Percentiles rank a stretch among this genome's conserved stretches.
These are phyloP conservation scores for Urochloa ruziziensis DNA, from an alignment of 176 grass and related monocot species.

Conservation along the genomic window DNA sequence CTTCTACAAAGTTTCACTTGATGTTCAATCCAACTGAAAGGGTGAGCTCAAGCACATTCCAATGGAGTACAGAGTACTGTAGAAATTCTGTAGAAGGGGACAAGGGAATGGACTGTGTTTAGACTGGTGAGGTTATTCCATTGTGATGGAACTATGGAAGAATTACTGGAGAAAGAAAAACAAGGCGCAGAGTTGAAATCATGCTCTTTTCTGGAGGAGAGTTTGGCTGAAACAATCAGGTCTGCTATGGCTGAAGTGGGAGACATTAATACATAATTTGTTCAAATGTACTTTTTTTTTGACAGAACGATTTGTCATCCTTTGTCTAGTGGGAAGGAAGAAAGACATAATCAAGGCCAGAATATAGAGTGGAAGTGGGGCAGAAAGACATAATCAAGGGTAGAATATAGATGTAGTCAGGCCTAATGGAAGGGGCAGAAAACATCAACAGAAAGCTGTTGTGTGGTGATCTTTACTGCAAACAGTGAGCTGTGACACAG, in stretches of 20 bases:
- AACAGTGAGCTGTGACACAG: too few relatives aligned
- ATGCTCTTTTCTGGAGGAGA: background rate
- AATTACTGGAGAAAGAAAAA: background rate
- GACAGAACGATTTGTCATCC: background rate
- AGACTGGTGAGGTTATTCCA: background rate
- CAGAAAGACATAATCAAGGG: too few relatives aligned
- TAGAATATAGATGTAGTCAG: too few relatives aligned
- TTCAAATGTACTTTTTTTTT: background rate
- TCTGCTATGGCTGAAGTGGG: background rate
- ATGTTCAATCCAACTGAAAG: background rate
- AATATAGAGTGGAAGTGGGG: background rate
- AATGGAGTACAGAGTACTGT: too few relatives aligned
- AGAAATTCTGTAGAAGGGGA: background rate
- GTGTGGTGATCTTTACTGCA: too few relatives aligned
- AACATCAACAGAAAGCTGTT: too few relatives aligned
- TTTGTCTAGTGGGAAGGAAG: background rate
- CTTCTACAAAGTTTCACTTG: background rate
- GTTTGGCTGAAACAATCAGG: background rate
- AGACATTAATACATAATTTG: background rate
- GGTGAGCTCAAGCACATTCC: background rate
- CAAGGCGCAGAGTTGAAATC: background rate
- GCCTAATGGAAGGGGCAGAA: too few relatives aligned
- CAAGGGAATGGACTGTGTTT: background rate
- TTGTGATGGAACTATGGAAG: background rate
- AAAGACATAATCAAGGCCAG: background rate